Conservation (phyloP, 75 land plant species). For the Cryptomeria japonica region DNA sequence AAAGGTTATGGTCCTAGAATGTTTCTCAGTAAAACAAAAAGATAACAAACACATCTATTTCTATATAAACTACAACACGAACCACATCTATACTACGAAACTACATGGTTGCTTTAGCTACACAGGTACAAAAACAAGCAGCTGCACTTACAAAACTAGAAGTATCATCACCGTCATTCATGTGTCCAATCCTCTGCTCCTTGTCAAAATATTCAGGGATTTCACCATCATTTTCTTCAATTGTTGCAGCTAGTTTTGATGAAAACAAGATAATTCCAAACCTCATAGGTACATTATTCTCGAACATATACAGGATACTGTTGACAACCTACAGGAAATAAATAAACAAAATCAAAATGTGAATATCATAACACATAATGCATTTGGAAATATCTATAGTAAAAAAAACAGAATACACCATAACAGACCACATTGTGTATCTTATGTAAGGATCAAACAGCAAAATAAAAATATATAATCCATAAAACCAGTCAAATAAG, state of each 20-base stretch:
- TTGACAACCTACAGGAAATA: conserved; percentile 56
- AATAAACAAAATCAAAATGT: background rate
- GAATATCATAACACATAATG: background rate
- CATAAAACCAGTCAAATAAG: background rate
- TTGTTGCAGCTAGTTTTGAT: conserved; percentile 38
- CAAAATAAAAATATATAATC: background rate
- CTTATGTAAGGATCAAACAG: background rate
- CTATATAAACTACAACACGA: background rate
- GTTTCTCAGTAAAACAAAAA: background rate
- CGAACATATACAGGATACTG: conserved; percentile 51
- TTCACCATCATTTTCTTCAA: conserved; percentile 56
- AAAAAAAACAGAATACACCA: background rate
- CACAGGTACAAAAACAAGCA: background rate
- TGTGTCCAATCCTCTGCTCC: conserved; percentile 1
- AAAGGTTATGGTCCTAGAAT: background rate
- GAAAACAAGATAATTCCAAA: conserved; percentile 91
- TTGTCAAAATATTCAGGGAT: conserved; percentile 11
- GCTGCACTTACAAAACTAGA: conserved; percentile 59
- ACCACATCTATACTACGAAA: background rate
- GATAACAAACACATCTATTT: background rate
- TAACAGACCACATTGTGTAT: background rate
- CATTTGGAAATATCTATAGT: background rate
- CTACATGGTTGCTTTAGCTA: background rate
- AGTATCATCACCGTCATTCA: conserved; percentile 32
- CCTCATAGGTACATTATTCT: conserved; percentile 81